phyloP scores from a whole-genome alignment of 495 filamentous ascomycete species.

The Hypoxylon rickii region DNA sequence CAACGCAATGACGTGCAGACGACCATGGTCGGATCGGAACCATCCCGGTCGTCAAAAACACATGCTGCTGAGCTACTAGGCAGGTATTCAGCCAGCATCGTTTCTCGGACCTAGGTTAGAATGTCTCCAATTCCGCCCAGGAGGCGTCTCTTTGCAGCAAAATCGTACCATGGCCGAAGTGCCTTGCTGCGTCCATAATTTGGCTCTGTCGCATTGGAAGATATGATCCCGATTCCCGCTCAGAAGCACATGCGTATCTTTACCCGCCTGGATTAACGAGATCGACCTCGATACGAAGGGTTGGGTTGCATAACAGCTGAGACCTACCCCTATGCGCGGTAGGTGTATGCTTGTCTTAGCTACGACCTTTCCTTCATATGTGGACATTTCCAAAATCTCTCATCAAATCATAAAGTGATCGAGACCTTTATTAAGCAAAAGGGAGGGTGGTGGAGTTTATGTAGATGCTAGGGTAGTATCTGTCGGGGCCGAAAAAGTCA shows the following conservation, averaged over 20 bases:
- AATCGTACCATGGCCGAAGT: slow-evolving; percentile 26
- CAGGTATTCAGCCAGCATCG: no score
- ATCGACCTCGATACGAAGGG: slow-evolving; percentile 14
- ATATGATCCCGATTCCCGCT: slow-evolving; percentile 23
- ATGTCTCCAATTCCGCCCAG: slow-evolving; percentile 16
- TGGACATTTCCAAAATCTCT: no score
- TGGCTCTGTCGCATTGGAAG: slow-evolving; percentile 21
- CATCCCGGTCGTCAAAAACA: slow-evolving; percentile 31
- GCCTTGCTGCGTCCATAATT: slow-evolving; percentile 25
- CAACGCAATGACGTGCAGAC: slow-evolving; percentile 32
- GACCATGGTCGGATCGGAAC: slow-evolving; percentile 32
- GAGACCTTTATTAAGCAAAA: not conserved
- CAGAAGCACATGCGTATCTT: slow-evolving; percentile 16
- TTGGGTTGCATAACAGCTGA: slow-evolving; percentile 19
- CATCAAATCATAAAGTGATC: slow-evolving; percentile 19
- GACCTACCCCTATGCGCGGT: no score
- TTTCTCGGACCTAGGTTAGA: slow-evolving; percentile 6
- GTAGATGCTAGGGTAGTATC: slow-evolving; percentile 7
- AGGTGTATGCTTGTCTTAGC: slow-evolving; percentile 19
- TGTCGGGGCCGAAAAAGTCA: slow-evolving; percentile 13
- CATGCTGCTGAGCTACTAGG: slow-evolving; percentile 24
- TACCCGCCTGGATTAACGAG: no score
- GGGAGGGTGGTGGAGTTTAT: not conserved
- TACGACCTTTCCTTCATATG: slow-evolving; percentile 12
- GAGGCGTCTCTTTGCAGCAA: slow-evolving; percentile 17